Evolutionary conservation across 2,329 filamentous ascomycete species (phyloP).

Genomic region (Drechslerella coelobrocha): DNA sequence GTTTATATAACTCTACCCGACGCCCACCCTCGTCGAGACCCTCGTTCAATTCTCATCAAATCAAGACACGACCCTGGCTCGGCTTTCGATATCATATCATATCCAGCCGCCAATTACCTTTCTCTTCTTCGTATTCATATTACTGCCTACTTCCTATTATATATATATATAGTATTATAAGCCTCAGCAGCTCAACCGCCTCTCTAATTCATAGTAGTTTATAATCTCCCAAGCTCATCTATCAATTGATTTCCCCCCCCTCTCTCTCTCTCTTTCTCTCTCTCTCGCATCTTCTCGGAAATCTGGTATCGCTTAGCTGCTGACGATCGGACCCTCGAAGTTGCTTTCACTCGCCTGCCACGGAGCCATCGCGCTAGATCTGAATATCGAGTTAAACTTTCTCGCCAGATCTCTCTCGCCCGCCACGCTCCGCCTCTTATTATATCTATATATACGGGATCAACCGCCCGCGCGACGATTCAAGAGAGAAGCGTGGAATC

Average conservation of each 20-base stretch:
- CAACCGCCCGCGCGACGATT: conserved; percentile 45
- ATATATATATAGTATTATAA: conserved; percentile 2
- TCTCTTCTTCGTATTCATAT: not conserved
- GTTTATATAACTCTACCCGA: conserved; percentile 32
- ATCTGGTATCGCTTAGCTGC: conserved; percentile 45
- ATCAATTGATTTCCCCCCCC: no score
- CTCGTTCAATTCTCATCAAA: not conserved
- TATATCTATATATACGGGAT: conserved; percentile 33
- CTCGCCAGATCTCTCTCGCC: not conserved
- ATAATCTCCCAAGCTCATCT: no score
- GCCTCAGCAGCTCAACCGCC: no score
- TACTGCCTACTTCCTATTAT: not conserved
- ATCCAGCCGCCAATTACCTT: conserved; percentile 3
- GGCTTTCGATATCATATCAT: conserved; percentile 6
- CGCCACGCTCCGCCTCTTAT: not conserved
- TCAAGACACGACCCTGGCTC: conserved; percentile 4
- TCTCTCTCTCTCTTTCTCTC: no score
- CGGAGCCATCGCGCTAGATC: no score
- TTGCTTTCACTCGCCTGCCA: no score
- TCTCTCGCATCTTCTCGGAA: not conserved
- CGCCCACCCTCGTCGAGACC: conserved; percentile 10
- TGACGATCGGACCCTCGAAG: conserved; percentile 34
- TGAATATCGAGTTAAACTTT: no score
- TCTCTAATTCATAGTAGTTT: no score
- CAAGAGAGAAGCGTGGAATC: conserved; percentile 23